Base-by-base conservation (phyloP, 2,329 filamentous ascomycete species). In the Xylaria sp. region DNA sequence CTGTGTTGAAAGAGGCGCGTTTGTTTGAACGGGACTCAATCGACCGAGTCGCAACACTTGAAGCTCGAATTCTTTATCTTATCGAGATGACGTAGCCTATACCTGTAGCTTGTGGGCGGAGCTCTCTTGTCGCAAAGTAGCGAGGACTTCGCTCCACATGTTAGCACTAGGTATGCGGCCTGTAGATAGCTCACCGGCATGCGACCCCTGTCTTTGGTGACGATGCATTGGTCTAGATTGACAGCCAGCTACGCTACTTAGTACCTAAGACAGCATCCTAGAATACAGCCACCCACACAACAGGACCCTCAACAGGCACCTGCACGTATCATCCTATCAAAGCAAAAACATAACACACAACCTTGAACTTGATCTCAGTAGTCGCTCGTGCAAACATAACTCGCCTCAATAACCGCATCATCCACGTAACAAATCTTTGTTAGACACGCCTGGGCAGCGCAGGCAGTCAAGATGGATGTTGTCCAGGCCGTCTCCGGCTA, bases 401-500 rank as follows among this genome's bases (percentile, higher is more conserved):
- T 15, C 27, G 35, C 8, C 19, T 52, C 33, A 17, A 31, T 33
- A 43, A 9, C 25, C 38, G 31, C 2, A 54, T 4, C 9, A 40
- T 44, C 19, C 35, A 38, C 41, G 11, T 47, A 47, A 43, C 38
- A 35, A 33, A 7, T 8, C 47, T 23, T 58, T 25, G 19, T 9
- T 41, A 37, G 10, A 46, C n/a, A 46, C n/a, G 23, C 25, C 41
- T 37, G 25, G 35, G 40, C 31, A 37, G 44, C 47, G 54, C 57
- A 55, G 65, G 56, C 62, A 37, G 65, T 69, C 77, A 81, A 68
- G 70, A 99, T 99, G 95, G 95, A 99, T 75, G 88, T 98, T 72
- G 91, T 96, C 65, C 90, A 96, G 76, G 92, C 93, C 69, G 89
- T 97, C 74, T 90, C 93, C 71, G 91, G 92, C 79, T 99, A 99